A percentile compares a stretch with the other conserved stretches of the same genome.
Evolutionary conservation across 2,329 filamentous ascomycete genomes (phyloP).

Genomic region (Thelonectria blattea): DNA sequence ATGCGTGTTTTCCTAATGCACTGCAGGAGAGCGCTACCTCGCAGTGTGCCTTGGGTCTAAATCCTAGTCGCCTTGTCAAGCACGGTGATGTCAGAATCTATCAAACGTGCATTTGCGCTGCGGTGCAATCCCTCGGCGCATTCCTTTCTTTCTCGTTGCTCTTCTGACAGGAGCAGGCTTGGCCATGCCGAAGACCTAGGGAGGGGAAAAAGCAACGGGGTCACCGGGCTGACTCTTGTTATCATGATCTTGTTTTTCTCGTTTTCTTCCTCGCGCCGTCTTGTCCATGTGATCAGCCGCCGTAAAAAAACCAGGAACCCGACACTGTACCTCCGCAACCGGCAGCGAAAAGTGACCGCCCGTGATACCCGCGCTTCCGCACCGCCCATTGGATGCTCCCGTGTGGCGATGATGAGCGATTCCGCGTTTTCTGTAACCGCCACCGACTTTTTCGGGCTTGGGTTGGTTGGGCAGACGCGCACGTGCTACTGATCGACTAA

Average conservation of each 20-base stretch:
- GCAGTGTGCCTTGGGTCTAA: no score
- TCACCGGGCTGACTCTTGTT: not conserved
- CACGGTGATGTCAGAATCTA: slow-evolving; percentile 16
- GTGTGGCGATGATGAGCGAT: slow-evolving; percentile 12
- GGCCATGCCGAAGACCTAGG: no score
- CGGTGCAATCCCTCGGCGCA: not conserved
- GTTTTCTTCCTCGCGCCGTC: not conserved
- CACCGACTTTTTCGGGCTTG: slow-evolving; percentile 7
- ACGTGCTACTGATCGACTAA: slow-evolving; percentile 3
- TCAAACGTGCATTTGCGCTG: not conserved
- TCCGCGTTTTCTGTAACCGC: slow-evolving; percentile 4
- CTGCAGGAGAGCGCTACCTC: no score
- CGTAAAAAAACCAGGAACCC: not conserved
- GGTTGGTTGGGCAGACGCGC: not conserved
- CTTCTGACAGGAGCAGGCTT: not conserved
- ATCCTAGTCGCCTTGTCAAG: not conserved
- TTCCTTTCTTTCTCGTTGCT: not conserved
- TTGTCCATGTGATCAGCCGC: slow-evolving; percentile 12
- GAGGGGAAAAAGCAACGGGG: no score
- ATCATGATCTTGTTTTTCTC: not conserved
- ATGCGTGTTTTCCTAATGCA: no score
- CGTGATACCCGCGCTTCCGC: not conserved
- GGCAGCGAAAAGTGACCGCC: not conserved
- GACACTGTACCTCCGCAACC: not conserved
- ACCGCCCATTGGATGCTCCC: slow-evolving; percentile 11